Evolutionary conservation across 495 filamentous ascomycete species (phyloP).

Genomic region (Polyplosphaeria fusca): DNA sequence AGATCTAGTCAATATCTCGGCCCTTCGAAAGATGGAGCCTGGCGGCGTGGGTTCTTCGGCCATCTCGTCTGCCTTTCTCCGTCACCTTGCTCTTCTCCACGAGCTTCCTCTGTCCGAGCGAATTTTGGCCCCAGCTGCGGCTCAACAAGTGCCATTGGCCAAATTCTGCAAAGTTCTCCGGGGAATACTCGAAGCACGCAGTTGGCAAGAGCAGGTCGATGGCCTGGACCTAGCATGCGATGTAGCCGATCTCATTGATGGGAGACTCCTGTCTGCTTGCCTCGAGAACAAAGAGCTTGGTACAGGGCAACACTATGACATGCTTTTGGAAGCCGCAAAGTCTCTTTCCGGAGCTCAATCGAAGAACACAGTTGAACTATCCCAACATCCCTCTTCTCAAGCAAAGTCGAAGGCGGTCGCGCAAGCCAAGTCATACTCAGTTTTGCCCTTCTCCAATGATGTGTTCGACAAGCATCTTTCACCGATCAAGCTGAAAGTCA

Average conservation of each 20-base stretch:
- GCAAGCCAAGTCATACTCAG: conserved; percentile 28
- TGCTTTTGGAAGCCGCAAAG: conserved; percentile 9
- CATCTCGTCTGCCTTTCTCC: conserved; percentile 33
- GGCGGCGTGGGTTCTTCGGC: too few species aligned
- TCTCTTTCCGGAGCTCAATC: not conserved
- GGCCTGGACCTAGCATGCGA: conserved; percentile 42
- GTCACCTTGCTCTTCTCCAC: conserved; percentile 39
- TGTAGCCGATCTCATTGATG: conserved; percentile 63
- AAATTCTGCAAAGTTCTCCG: conserved; percentile 2
- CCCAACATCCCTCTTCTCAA: not conserved
- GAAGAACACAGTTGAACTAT: not conserved
- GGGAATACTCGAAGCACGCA: conserved; percentile 3
- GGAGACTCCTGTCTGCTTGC: conserved; percentile 51
- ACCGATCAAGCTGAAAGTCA: conserved; percentile 48
- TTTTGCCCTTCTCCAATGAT: conserved; percentile 61
- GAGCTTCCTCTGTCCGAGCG: conserved; percentile 37
- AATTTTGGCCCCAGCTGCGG: not conserved
- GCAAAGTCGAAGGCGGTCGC: not conserved
- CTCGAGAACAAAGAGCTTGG: conserved; percentile 4
- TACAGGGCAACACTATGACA: conserved; percentile 1
- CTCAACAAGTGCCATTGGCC: conserved; percentile 3
- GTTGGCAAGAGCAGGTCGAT: conserved; percentile 17
- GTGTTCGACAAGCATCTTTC: conserved; percentile 58
- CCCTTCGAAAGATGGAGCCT: not conserved
- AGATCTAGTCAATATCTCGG: conserved; percentile 19